phyloP scores from a whole-genome alignment of 768 basidiomycete species.

The Basidioascus undulatus region DNA sequence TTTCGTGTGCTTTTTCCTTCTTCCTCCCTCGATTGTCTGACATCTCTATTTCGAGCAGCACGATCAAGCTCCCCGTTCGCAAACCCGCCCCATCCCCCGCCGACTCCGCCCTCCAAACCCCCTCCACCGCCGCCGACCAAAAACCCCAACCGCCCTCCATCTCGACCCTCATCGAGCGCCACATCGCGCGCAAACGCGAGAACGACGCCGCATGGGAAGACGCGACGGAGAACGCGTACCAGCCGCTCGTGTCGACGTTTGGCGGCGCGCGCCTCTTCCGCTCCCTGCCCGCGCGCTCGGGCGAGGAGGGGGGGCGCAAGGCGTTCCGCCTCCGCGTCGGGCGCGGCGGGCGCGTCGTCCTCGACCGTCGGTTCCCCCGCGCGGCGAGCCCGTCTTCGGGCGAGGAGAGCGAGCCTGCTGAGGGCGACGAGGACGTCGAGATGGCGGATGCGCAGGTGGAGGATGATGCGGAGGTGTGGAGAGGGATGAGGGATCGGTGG shows the following conservation, averaged over 20 bases:
- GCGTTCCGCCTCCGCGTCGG: slow-evolving; percentile 49
- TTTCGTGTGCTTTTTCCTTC: not conserved
- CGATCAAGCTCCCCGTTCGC: slow-evolving; percentile 18
- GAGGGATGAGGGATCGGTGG: slow-evolving; percentile 6
- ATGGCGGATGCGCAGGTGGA: not conserved
- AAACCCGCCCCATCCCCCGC: slow-evolving; percentile 20
- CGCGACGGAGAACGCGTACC: slow-evolving; percentile 55
- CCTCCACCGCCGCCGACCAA: slow-evolving; percentile 37
- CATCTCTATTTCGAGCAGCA: not conserved
- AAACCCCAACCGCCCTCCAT: slow-evolving; percentile 37
- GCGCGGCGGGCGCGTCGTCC: slow-evolving; percentile 46
- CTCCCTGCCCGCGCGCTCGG: slow-evolving; percentile 23
- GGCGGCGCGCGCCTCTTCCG: slow-evolving; percentile 35
- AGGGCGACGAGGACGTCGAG: slow-evolving; percentile 8
- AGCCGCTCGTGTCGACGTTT: slow-evolving; percentile 22
- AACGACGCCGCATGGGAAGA: slow-evolving; percentile 69
- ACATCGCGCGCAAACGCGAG: slow-evolving; percentile 39
- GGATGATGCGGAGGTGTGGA: not conserved
- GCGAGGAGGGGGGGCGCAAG: slow-evolving; percentile 4
- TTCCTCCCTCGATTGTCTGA: slow-evolving; percentile 21
- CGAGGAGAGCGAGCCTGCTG: not conserved
- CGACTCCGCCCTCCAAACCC: slow-evolving; percentile 19
- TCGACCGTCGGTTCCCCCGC: not conserved
- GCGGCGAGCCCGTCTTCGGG: not conserved
- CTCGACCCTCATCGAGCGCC: slow-evolving; percentile 35